A percentile compares a stretch with the other conserved stretches of the same genome.
phyloP scores from a whole-genome alignment of 768 basidiomycete species.

The Gymnopilus junonius region DNA sequence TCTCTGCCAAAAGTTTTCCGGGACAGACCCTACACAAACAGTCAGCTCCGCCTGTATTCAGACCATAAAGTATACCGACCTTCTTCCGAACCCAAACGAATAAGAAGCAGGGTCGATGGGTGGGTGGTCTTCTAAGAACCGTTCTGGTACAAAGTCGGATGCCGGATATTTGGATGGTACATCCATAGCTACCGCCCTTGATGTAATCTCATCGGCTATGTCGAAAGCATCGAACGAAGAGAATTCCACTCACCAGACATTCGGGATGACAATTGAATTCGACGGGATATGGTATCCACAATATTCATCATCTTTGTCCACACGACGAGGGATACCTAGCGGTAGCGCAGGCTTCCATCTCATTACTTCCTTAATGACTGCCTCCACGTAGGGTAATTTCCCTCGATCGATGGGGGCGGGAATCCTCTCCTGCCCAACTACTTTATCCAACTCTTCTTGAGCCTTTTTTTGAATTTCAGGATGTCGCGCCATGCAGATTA shows the following conservation, averaged over 20 bases:
- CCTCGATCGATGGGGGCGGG: not conserved
- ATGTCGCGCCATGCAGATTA: not conserved
- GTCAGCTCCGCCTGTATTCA: not conserved
- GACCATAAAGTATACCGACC: not conserved
- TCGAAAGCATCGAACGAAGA: not conserved
- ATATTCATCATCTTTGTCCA: slow-evolving; percentile 12
- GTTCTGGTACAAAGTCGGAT: slow-evolving; percentile 1
- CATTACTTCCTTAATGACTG: slow-evolving; percentile 5
- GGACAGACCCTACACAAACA: not conserved
- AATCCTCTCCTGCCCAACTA: not conserved
- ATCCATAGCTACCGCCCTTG: not conserved
- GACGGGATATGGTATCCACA: slow-evolving; percentile 14
- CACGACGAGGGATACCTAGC: slow-evolving; percentile 19
- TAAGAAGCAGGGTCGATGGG: not conserved
- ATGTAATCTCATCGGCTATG: not conserved
- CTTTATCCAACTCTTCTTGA: not conserved
- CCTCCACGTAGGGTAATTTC: not conserved
- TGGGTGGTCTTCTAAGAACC: not conserved
- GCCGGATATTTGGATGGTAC: not conserved
- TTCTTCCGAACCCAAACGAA: slow-evolving; percentile 2
- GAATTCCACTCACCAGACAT: slow-evolving; percentile 12
- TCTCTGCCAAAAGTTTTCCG: not conserved
- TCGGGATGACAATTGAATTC: slow-evolving; percentile 10
- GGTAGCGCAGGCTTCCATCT: slow-evolving; percentile 4
- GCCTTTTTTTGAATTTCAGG: not conserved